Evolutionary conservation across 78 protist genomes (phyloP).

Genomic region (Guillardia theta): DNA sequence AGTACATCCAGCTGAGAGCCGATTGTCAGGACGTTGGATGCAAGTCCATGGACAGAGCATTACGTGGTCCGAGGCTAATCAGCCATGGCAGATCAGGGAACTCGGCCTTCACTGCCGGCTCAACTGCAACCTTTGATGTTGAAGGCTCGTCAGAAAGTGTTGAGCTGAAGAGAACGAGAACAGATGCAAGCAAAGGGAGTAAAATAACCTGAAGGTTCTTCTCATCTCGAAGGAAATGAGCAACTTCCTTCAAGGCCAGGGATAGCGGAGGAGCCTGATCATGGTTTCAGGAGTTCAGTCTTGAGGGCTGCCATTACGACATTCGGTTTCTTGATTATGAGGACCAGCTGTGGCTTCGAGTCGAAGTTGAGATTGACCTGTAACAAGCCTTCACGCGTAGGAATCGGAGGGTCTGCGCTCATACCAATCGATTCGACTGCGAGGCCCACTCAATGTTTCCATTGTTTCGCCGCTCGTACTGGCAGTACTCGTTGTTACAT

Average conservation of each 20-base stretch:
- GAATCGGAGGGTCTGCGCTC: too few relatives aligned
- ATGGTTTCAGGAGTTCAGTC: too few relatives aligned
- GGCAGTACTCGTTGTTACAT: neutral
- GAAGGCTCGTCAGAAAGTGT: too few relatives aligned
- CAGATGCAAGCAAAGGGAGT: too few relatives aligned
- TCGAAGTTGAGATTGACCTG: neutral
- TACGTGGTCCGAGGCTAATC: neutral
- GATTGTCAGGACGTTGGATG: neutral
- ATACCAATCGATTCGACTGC: neutral
- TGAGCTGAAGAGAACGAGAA: too few relatives aligned
- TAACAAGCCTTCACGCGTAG: too few relatives aligned
- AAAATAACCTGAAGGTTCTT: neutral
- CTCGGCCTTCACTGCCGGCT: neutral
- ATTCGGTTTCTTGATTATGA: neutral
- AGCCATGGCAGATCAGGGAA: neutral
- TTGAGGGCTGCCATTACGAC: too few relatives aligned
- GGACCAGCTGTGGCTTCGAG: neutral
- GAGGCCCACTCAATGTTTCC: neutral
- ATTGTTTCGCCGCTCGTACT: neutral
- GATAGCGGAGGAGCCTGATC: neutral
- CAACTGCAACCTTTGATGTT: too few relatives aligned
- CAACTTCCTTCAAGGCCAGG: neutral
- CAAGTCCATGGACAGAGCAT: neutral
- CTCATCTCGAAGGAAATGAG: neutral
- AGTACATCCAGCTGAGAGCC: too few relatives aligned